Evolutionary conservation across 306 rosid genomes (phyloP).

Genomic region (Lathyrus aphaca): DNA sequence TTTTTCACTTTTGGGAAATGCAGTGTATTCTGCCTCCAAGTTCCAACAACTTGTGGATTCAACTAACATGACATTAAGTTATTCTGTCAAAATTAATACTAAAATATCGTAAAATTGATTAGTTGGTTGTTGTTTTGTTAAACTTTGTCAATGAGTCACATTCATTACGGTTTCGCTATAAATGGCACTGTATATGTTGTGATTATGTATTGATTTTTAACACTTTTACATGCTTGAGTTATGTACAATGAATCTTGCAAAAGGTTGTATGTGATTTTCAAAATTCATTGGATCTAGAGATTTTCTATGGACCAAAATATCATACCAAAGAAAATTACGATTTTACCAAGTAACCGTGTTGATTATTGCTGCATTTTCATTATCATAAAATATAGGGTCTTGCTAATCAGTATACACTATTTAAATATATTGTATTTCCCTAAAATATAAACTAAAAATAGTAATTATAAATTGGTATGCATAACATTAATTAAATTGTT

Average conservation of each 20-base stretch:
- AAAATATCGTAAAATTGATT: constrained; percentile 27
- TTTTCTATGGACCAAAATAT: too few relatives aligned
- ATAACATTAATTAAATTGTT: too few relatives aligned
- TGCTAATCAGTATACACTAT: too few relatives aligned
- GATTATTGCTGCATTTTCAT: too few relatives aligned
- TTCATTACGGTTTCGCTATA: constrained; percentile 29
- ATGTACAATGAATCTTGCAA: constrained; percentile 39
- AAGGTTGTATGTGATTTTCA: constrained; percentile 36
- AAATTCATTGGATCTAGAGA: not conserved
- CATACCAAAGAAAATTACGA: too few relatives aligned
- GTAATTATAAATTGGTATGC: too few relatives aligned
- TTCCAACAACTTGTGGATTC: constrained; percentile 14
- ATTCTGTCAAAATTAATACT: constrained; percentile 32
- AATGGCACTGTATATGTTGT: constrained; percentile 17
- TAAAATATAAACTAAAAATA: too few relatives aligned
- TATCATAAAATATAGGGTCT: too few relatives aligned
- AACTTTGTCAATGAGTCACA: constrained; percentile 33
- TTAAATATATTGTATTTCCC: too few relatives aligned
- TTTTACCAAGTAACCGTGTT: too few relatives aligned
- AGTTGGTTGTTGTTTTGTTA: constrained; percentile 36
- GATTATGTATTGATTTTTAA: constrained; percentile 16
- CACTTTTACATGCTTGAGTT: constrained; percentile 18
- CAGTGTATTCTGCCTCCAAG: constrained; percentile 13
- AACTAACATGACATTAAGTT: constrained; percentile 24
- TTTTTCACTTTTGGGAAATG: constrained; percentile 34